These are phyloP conservation scores for Morella rubra DNA, from an alignment of 306 rosid genomes.

Conservation along the genomic window DNA sequence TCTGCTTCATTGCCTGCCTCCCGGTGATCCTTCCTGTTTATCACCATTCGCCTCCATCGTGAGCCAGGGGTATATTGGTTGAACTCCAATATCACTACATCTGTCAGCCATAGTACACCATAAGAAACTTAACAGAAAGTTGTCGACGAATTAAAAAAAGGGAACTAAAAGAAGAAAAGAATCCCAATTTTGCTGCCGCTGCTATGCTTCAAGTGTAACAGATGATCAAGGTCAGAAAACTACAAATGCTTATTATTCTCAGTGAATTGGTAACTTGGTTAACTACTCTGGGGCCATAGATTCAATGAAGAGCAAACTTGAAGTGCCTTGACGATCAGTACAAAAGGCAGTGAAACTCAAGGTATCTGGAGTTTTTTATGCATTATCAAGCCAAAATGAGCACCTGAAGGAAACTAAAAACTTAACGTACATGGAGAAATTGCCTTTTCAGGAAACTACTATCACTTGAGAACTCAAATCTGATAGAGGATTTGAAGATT, in stretches of 20 bases:
- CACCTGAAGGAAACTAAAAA: background rate
- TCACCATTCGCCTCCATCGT: constrained; percentile 65
- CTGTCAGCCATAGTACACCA: constrained; percentile 44
- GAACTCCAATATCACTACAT: constrained; percentile 71
- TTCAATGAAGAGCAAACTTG: background rate
- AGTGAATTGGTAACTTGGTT: background rate
- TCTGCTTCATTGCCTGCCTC: constrained; percentile 83
- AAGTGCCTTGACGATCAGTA: background rate
- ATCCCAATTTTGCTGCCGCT: background rate
- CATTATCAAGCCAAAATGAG: background rate
- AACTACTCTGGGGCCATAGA: background rate
- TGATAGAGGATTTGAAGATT: background rate
- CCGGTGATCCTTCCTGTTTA: constrained; percentile 62
- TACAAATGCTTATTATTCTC: background rate
- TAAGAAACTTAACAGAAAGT: constrained; percentile 21
- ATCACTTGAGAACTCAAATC: constrained; percentile 1
- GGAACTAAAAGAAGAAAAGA: background rate
- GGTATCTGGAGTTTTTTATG: background rate
- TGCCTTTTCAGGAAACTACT: background rate
- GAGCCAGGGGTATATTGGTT: constrained; percentile 72
- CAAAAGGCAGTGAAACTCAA: background rate
- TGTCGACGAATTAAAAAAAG: background rate
- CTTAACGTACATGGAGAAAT: background rate
- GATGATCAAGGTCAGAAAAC: background rate
- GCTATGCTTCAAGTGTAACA: background rate